These are phyloP conservation scores for Komagataella phaffii DNA, from an alignment of 805 yeast species.

Conservation along the genomic window DNA sequence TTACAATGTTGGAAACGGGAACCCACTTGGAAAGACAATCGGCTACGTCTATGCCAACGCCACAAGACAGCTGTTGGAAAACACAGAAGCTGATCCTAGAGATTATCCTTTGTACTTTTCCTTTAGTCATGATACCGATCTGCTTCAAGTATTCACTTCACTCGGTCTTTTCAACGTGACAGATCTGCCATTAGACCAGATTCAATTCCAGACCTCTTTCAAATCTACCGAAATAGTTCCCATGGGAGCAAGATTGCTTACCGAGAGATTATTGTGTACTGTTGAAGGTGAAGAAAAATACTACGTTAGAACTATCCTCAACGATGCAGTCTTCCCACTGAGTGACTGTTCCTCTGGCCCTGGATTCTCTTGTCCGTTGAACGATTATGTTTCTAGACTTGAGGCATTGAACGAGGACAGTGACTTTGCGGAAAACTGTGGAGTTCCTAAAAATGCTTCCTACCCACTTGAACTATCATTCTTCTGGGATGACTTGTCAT, in stretches of 20 bases:
- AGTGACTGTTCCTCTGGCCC: constrained; percentile 38
- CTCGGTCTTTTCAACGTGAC: constrained; percentile 38
- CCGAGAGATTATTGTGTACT: constrained; percentile 33
- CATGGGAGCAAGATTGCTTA: constrained; percentile 39
- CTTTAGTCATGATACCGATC: constrained; percentile 65
- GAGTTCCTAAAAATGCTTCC: neutral
- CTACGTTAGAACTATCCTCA: constrained; percentile 33
- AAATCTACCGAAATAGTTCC: constrained; percentile 34
- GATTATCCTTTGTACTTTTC: constrained; percentile 41
- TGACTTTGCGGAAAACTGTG: neutral
- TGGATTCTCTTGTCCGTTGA: constrained; percentile 30
- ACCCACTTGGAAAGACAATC: constrained; percentile 38
- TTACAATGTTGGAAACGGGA: constrained; percentile 53
- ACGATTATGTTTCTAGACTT: constrained; percentile 10
- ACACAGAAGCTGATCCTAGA: constrained; percentile 7
- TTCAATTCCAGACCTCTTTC: constrained; percentile 30
- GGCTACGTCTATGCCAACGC: constrained; percentile 50
- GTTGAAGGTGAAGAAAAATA: constrained; percentile 7
- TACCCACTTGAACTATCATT: neutral
- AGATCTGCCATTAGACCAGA: constrained; percentile 29
- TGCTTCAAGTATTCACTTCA: constrained; percentile 49
- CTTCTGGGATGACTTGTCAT: neutral
- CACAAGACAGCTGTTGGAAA: constrained; percentile 13
- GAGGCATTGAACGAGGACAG: neutral
- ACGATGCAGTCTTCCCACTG: constrained; percentile 42